phyloP scores from a whole-genome alignment of 1,139 yeast species.

The Kodamaea sp. region DNA sequence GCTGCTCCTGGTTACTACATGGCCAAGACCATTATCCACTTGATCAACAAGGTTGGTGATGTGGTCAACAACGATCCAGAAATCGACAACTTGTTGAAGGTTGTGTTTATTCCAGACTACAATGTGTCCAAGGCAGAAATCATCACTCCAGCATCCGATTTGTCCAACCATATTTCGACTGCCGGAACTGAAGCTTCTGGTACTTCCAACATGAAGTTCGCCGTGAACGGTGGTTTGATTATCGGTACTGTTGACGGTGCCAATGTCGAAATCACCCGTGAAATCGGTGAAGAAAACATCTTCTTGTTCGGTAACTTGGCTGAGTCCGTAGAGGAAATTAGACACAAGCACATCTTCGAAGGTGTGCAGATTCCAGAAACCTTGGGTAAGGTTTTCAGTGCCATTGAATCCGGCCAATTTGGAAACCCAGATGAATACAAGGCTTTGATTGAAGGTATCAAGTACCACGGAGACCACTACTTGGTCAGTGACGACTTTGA shows the following conservation, averaged over 20 bases:
- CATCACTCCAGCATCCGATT: conserved; percentile 85
- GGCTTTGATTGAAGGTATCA: conserved; percentile 68
- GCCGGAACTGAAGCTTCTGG: conserved; percentile 98
- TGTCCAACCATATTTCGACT: conserved; percentile 94
- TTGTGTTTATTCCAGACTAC: conserved; percentile 87
- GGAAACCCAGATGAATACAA: conserved; percentile 72
- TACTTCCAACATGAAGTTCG: conserved; percentile 95
- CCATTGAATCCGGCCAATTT: conserved; percentile 68
- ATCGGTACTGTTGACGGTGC: conserved; percentile 98
- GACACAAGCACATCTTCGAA: conserved; percentile 71
- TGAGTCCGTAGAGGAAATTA: conserved; percentile 82
- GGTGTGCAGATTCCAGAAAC: conserved; percentile 56
- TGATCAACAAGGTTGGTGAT: conserved; percentile 77
- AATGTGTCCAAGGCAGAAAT: conserved; percentile 93
- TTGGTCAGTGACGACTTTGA: conserved; percentile 88
- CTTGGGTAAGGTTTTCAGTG: conserved; percentile 62
- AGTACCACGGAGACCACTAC: conserved; percentile 79
- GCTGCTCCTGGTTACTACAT: conserved; percentile 97
- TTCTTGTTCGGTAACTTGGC: conserved; percentile 89
- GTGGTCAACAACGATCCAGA: conserved; percentile 79
- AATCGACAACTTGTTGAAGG: conserved; percentile 76
- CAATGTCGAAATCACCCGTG: conserved; percentile 91
- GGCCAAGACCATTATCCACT: conserved; percentile 87
- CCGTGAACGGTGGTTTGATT: conserved; percentile 88
- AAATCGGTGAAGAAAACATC: conserved; percentile 89